Percentiles rank a stretch among this genome's conserved stretches.
Conservation (phyloP, 106 monocot species). For the Allium cepa region DNA sequence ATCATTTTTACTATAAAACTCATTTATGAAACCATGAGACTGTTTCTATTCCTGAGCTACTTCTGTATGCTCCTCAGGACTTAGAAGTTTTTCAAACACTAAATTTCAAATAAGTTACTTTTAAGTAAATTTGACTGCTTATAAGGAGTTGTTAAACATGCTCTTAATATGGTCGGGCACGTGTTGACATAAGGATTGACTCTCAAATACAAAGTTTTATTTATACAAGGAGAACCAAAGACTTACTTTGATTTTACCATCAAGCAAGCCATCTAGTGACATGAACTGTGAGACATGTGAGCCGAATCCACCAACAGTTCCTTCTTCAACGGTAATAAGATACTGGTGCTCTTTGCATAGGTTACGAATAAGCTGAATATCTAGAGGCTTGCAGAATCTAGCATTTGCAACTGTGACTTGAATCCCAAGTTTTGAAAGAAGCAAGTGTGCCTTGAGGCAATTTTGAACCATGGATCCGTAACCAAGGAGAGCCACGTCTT, state of each 20-base stretch:
- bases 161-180: too few species aligned
- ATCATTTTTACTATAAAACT: too few species aligned
- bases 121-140: too few species aligned
- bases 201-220: too few species aligned
- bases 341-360: conserved; percentile 54
- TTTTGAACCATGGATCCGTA: conserved; percentile 78
- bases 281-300: conserved; percentile 80
- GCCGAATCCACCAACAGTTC: conserved; percentile 71
- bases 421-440: conserved; percentile 40
- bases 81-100: too few species aligned
- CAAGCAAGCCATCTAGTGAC: conserved; percentile 70
- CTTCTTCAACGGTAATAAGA: conserved; percentile 81
- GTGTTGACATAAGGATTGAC: too few species aligned
- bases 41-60: too few species aligned
- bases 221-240: background rate
- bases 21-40: too few species aligned
- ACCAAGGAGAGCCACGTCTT: conserved; percentile 60
- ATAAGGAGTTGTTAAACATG: too few species aligned
- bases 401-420: conserved; percentile 71
- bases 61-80: too few species aligned
- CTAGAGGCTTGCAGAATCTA: conserved; percentile 92
- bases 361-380: conserved; percentile 52
- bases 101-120: too few species aligned
- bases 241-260: conserved; percentile 52
- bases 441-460: conserved; percentile 57